Percentiles rank a stretch among this genome's conserved stretches.
Conservation (phyloP, 331 rosid genomes). For the Pyrus hybrid region DNA sequence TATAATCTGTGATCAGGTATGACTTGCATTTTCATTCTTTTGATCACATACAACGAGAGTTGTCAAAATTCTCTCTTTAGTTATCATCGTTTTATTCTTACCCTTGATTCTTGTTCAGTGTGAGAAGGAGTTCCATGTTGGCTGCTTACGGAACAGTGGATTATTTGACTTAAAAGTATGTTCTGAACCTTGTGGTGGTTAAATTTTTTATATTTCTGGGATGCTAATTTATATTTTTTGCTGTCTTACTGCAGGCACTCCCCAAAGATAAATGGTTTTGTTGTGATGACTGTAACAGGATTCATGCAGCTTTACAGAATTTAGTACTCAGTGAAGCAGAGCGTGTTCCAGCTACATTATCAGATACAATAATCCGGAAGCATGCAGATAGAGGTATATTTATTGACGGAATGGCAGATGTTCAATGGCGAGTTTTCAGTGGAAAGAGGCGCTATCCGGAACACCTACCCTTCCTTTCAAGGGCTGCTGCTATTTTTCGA, state of each 20-base stretch:
- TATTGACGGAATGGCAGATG: conserved; percentile 38
- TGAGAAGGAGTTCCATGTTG: no score
- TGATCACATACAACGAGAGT: background rate
- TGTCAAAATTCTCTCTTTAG: background rate
- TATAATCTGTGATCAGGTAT: conserved; percentile 93
- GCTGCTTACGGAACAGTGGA: no score
- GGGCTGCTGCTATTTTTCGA: conserved; percentile 88
- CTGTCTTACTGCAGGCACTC: conserved; percentile 51
- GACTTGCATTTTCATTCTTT: conserved; percentile 5
- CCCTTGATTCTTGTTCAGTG: conserved; percentile 39
- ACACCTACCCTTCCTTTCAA: conserved; percentile 84
- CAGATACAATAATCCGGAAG: conserved; percentile 47
- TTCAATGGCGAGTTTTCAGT: conserved; percentile 85
- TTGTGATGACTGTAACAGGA: conserved; percentile 75
- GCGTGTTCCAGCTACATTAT: conserved; percentile 46
- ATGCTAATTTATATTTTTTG: background rate
- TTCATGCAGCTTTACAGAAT: conserved; percentile 59
- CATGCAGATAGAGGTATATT: conserved; percentile 60
- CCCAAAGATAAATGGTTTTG: conserved; percentile 99
- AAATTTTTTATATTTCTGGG: background rate
- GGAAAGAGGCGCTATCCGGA: conserved; percentile 90
- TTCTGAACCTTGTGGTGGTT: conserved; percentile 4
- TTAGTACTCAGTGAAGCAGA: conserved; percentile 64
- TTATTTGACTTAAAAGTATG: conserved; percentile 82
- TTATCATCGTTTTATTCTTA: conserved; percentile 1